Base-by-base conservation (phyloP, 1,139 yeast genomes). In the Kodamaea suecica region DNA sequence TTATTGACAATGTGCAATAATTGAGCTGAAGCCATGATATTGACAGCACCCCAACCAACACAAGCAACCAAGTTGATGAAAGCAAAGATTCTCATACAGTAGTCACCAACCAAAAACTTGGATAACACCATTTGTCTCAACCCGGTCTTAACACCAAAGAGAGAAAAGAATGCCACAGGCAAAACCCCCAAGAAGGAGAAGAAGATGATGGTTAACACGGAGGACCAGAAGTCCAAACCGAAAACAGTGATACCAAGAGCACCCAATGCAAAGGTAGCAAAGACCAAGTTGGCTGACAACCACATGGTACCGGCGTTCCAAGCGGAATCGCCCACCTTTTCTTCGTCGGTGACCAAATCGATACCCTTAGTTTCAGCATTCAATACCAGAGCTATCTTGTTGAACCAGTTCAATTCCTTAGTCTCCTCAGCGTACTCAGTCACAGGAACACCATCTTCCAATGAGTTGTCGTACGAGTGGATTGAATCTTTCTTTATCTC, bases 41-140 rank as follows among this genome's bases (percentile, higher is more conserved):
- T 90, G 31, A 87, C 94, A 12, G 95, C 86, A 61, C 95, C 88
- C 97, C 97, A 88, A 46, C 97, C 97, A 44, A 88, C 76, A 73
- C 96, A 86, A 11, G 95, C 94, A 50, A 88, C 61, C 51, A 81
- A 76, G 56, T 88, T 88, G 52, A 88, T 70, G 29, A 82, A 58
- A 12, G 95, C 82, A 53, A 88, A 84, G 39, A 88, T 69, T 57
- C 95, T 75, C 61, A 84, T 81, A 33, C 84, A 80, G 30, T 69
- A 59, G 57, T 81, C 78, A 48, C 97, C 97, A 50, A 82, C 72
- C 53, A 88, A 72, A 61, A 73, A 88, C 47, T 90, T 75, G 11
- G 95, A 78, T 44, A 90, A 58, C 30, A 85, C 71, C 87, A 88
- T 83, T 61, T 88, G 97, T 63, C 97, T 80, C 45, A 90, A 70